Evolutionary conservation across 164 flowering plant species (phyloP).

Genomic region (Cinnamomum micranthum): DNA sequence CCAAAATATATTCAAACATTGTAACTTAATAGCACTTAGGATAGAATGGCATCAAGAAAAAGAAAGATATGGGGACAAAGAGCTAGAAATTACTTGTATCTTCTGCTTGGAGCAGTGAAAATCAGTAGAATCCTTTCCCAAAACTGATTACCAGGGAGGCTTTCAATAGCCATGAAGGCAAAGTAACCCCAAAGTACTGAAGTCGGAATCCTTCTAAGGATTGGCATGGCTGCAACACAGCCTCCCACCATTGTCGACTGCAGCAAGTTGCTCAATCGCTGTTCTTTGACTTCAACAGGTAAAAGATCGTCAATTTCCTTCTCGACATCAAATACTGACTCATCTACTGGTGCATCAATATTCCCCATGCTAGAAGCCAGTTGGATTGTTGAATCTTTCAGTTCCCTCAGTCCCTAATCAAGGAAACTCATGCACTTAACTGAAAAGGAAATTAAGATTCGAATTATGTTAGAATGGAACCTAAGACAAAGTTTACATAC

Average conservation of each 20-base stretch:
- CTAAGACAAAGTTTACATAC: constrained; percentile 24
- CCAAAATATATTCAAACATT: not conserved
- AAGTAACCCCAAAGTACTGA: constrained; percentile 99
- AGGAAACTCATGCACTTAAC: not conserved
- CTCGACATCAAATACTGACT: constrained; percentile 89
- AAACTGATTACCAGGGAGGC: constrained; percentile 97
- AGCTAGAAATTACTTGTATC: constrained; percentile 69
- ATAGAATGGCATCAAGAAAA: not conserved
- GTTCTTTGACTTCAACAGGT: constrained; percentile 98
- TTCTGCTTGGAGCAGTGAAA: constrained; percentile 94
- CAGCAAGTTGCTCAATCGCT: constrained; percentile 87
- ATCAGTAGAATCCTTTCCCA: constrained; percentile 93
- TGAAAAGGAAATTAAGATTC: not conserved
- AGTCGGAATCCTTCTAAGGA: constrained; percentile 90
- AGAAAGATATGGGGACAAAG: not conserved
- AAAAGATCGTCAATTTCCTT: constrained; percentile 94
- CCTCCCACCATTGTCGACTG: constrained; percentile 91
- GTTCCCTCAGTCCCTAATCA: constrained; percentile 71
- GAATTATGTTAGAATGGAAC: not conserved
- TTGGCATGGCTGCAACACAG: constrained; percentile 98
- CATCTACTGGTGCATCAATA: constrained; percentile 88
- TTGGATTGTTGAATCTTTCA: constrained; percentile 87
- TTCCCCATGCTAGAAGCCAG: constrained; percentile 82
- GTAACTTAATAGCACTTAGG: not conserved
- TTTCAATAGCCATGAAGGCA: constrained; percentile 99